Base-by-base conservation (phyloP, 2,329 filamentous ascomycete genomes). In the Beauveria caledonica region DNA sequence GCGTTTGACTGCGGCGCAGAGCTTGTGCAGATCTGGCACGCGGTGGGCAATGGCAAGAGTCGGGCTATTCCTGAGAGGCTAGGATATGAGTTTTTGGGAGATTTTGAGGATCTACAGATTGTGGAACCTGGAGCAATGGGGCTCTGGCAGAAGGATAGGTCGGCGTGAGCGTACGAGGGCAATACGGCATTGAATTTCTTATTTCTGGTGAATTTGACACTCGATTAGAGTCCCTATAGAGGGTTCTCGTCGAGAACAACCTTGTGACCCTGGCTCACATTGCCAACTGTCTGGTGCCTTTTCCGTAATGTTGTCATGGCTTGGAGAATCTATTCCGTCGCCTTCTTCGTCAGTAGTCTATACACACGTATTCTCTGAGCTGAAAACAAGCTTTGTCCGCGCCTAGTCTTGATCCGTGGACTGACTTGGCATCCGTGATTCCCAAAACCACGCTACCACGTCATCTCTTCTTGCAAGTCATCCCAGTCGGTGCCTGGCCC, bases 11-110 rank as follows among this genome's bases (percentile, higher is more conserved):
- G 63, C 4, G 64, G 61, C 17, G 62, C 63, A 1, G 58, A 60
- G 21, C 39, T 45, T 8, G 64, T 66, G 3, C 64, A 64, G 33
- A 62, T 66, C 4, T 52, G 61, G 29, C 64, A 66, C 36, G n/a
- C 58, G 1, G 40, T 58, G 36, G 42, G 17, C 21, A 66, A 66
- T 42, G 54, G 3, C 1, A 60, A 59, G 7, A 66, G 65, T 15
- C 56, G 45, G 2, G 51, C 58, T 1, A 51, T 66, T 9, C 61
- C 64, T 1, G 48, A 45, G 19, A 46, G 61, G 36, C 53, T 65
- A 11, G 64, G 60, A 2, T 65, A 63, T 53, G 39, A 15, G 10
- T 55, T 15, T 21, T 2, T 62, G 6, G 62, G 62, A 5, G 40
- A 53, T 2, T 21, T n/a, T 13, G 51, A 55, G 17, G 25, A 59